Evolutionary conservation across 306 rosid genomes (phyloP), one percentile per base, ranked within the genome.

Genomic region (Canavalia ensiformis): DNA sequence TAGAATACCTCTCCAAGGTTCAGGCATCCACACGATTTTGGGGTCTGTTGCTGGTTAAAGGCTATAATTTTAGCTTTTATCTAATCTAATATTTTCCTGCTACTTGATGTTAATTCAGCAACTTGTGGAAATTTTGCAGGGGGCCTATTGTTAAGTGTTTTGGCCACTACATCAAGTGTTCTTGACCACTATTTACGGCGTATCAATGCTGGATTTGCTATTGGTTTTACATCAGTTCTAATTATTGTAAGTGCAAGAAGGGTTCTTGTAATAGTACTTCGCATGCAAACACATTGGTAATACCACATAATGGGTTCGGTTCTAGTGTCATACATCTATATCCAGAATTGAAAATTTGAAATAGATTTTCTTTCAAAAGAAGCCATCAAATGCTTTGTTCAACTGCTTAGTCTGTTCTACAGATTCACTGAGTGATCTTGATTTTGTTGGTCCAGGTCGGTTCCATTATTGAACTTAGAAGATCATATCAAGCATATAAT

Each of bases 11-110:
- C 47, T 50, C 97, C 18, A 95, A 93, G 90, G 90, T 95, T 86
- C 99, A 95, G 91, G 97, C 99, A 81, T 95, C 99, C 11, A 91
- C 99, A 50, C 94, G 99, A 54, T 95, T 95, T 80, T 93, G 99
- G 99, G 99, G 99, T 95, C 80, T 64, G 85, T 68, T 75, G 83
- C 66, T 85, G 58, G 45, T 63, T 30, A 46, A 65, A 54, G 74
- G 59, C 76, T 84, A 28, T 65, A 70, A 30, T 54, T 75, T 81
- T 68, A 56, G 18, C 68, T 34, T 9, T 86, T 63, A 51, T 50
- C 51, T 56, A 81, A 52, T 80, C 29, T 45, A 8, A 35, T 68
- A 44, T 57, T 71, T 78, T 34, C 11, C 66, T 64, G 55, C 71
- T 79, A 69, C n/a, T 37, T 35, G 47, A 72, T 84, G 37, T 44